These are phyloP conservation scores for Beta lomatogona DNA, from an alignment of 179 eudicot species.

Conservation along the genomic window DNA sequence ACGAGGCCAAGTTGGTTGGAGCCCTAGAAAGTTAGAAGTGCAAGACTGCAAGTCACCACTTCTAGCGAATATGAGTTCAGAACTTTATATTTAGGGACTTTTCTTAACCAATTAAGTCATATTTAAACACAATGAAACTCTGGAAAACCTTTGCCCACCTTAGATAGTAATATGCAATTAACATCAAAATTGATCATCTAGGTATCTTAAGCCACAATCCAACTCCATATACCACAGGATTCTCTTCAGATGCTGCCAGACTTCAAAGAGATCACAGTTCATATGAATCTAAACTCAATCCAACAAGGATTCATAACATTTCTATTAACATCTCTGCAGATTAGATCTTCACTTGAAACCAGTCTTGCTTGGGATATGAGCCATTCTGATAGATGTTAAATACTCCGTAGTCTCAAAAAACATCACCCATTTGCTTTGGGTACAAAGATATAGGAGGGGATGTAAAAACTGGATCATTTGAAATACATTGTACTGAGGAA, in stretches of 20 bases:
- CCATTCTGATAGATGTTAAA: not conserved
- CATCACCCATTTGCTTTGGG: too few relatives aligned
- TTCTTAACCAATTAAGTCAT: not conserved
- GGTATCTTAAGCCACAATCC: not conserved
- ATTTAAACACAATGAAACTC: not conserved
- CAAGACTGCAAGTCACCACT: not conserved
- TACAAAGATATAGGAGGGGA: too few relatives aligned
- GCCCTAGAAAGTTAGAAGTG: not conserved
- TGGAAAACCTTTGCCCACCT: not conserved
- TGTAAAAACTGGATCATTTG: too few relatives aligned
- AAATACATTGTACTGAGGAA: too few relatives aligned
- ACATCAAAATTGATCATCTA: not conserved
- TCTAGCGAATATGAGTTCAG: not conserved
- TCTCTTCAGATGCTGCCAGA: not conserved
- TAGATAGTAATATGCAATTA: too few relatives aligned
- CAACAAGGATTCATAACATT: not conserved
- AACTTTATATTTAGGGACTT: not conserved
- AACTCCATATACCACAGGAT: not conserved
- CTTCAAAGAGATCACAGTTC: not conserved
- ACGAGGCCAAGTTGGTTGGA: not conserved
- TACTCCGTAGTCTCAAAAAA: too few relatives aligned
- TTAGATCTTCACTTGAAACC: not conserved
- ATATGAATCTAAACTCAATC: not conserved
- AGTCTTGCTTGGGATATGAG: not conserved
- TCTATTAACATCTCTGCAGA: not conserved